Base-by-base conservation (phyloP, 768 basidiomycete genomes). In the Russula vinacea region DNA sequence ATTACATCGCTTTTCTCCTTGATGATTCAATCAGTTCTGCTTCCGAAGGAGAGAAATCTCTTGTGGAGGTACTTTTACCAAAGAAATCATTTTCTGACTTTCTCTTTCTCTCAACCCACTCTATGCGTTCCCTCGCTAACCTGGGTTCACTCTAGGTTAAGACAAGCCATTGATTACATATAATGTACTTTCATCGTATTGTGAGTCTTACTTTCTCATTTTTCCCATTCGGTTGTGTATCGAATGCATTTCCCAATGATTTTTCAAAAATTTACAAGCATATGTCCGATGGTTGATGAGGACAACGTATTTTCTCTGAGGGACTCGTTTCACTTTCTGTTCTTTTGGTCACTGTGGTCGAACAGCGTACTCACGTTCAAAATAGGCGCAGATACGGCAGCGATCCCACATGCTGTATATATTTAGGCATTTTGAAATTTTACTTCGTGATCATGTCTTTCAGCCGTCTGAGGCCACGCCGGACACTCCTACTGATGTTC, bases 281-380 rank as follows among this genome's bases (percentile, higher is more conserved):
- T 69, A 69, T 69, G 68, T 69, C 68, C 68, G 67, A 69, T 19
- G 42, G 26, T 62, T 39, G 24, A 52, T 67, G 66, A 69, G 68
- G 68, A 68, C 68, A 68, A 60, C 62, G 58, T 67, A 68, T 68
- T 66, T 68, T 68, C 68, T 62, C 68, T 68, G 68, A 68, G 68
- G 66, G 68, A 44, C 42, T 49, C 13, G 16, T 58, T 49, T 35
- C 14, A 7, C 19, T 26, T 35, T 37, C 11, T 16, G 10, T 50
- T 62, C 2, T 44, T 33, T 55, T 50, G 29, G 24, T 22, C 22
- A 44, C 35, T 17, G 13, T 56, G 5, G 42, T 56, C 24, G 33
- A 57, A 9, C 44, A 3, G 9, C 9, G 24, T 61, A 26, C 64
- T 65, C 49, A 65, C 49, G 13, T 57, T 52, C 54, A 54, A 65